phyloP scores from a whole-genome alignment of 164 flowering plant genomes.

The Berberis vulgaris region DNA sequence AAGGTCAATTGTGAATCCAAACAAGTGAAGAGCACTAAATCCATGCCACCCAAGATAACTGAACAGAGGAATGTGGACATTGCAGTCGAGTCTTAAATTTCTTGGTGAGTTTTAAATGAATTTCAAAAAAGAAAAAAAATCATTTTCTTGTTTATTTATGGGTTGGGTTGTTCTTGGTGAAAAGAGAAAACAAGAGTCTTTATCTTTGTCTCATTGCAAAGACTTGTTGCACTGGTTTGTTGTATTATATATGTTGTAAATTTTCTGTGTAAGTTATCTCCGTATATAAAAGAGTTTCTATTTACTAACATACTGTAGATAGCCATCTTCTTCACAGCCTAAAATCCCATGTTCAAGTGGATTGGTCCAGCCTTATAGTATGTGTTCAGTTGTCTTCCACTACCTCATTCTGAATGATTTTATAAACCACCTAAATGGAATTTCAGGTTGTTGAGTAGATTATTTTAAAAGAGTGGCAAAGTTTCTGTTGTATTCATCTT shows the following conservation, averaged over 20 bases:
- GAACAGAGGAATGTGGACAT: conserved; percentile 34
- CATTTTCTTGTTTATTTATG: conserved; percentile 7
- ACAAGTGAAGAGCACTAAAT: conserved; percentile 21
- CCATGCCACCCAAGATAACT: conserved; percentile 17
- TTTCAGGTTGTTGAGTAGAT: too few relatives aligned
- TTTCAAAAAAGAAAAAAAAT: conserved; percentile 3
- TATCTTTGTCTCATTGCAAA: conserved; percentile 19
- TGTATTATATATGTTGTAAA: conserved; percentile 37
- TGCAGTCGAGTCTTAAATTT: conserved; percentile 34
- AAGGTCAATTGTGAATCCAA: conserved; percentile 29
- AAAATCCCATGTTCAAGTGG: neutral
- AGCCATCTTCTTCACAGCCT: too few relatives aligned
- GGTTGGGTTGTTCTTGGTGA: conserved; percentile 2
- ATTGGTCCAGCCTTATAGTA: neutral
- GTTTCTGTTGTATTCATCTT: too few relatives aligned
- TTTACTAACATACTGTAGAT: conserved; percentile 1
- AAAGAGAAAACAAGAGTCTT: conserved; percentile 12
- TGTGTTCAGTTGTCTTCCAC: too few relatives aligned
- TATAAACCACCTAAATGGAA: too few relatives aligned
- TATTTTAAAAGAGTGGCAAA: too few relatives aligned
- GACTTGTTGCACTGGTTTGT: conserved; percentile 30
- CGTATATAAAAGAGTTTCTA: conserved; percentile 15
- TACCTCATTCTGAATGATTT: too few relatives aligned
- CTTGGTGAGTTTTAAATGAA: conserved; percentile 16
- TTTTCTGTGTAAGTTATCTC: conserved; percentile 20